Conservation (phyloP, 2,329 filamentous ascomycete genomes). For the Ophidiomyces ophidiicola region DNA sequence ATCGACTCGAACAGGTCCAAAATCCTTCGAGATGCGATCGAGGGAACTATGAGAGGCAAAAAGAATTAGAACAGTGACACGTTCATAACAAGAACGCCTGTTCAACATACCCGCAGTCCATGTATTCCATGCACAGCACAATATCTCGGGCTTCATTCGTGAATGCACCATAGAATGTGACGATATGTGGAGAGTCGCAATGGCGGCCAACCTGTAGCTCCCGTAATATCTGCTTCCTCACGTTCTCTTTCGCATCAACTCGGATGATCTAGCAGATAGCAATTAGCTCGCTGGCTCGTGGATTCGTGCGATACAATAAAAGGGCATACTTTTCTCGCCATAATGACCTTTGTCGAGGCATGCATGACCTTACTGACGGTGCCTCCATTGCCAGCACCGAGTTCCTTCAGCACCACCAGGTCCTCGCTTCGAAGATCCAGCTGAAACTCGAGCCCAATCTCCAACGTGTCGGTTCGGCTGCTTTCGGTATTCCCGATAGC, state of each 20-base stretch:
- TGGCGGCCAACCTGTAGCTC: slow-evolving; percentile 98
- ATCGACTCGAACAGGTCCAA: slow-evolving; percentile 88
- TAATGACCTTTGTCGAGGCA: slow-evolving; percentile 83
- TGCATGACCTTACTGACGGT: slow-evolving; percentile 98
- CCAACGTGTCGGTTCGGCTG: slow-evolving; percentile 58
- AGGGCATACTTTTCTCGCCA: slow-evolving; percentile 79
- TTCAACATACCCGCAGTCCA: slow-evolving; percentile 84
- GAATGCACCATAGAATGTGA: slow-evolving; percentile 95
- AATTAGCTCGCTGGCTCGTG: background rate
- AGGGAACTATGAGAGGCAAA: slow-evolving; percentile 53
- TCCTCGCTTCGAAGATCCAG: slow-evolving; percentile 85
- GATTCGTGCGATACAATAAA: background rate
- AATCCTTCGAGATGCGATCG: slow-evolving; percentile 85
- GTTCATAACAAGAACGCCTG: slow-evolving; percentile 8
- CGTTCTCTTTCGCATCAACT: slow-evolving; percentile 93
- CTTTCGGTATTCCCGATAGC: slow-evolving; percentile 47
- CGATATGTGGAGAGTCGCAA: slow-evolving; percentile 92
- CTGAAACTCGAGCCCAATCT: slow-evolving; percentile 96
- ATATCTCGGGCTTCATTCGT: slow-evolving; percentile 95
- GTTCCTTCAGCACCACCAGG: slow-evolving; percentile 81
- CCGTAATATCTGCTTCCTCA: slow-evolving; percentile 90
- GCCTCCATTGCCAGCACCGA: slow-evolving; percentile 90
- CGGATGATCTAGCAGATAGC: slow-evolving; percentile 63
- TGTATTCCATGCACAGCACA: slow-evolving; percentile 99
- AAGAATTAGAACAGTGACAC: slow-evolving; percentile 12